These are phyloP conservation scores for Amanita pseudoporphyria DNA, from an alignment of 768 basidiomycete genomes.

Conservation along the genomic window DNA sequence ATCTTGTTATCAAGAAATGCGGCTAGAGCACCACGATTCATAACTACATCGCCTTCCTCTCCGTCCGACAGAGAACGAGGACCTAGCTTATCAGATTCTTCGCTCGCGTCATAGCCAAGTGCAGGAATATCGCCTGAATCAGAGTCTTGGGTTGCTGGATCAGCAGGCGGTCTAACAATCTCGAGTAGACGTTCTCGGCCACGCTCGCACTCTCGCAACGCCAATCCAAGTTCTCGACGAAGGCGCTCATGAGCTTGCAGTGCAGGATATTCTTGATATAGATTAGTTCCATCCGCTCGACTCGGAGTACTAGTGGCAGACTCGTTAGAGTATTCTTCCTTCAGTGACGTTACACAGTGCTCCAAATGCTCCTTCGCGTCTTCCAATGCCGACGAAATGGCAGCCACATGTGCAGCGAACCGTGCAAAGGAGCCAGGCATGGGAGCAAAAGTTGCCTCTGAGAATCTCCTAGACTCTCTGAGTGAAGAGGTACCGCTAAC, in stretches of 20 bases:
- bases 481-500: neutral
- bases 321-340: constrained; percentile 20
- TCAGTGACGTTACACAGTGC: constrained; percentile 49
- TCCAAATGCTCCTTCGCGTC: constrained; percentile 64
- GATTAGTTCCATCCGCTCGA: neutral
- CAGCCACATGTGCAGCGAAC: constrained; percentile 66
- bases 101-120: constrained; percentile 43
- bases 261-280: constrained; percentile 33
- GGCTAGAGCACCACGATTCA: constrained; percentile 11
- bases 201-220: constrained; percentile 74
- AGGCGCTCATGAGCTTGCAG: constrained; percentile 68
- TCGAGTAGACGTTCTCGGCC: constrained; percentile 57
- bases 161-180: constrained; percentile 37
- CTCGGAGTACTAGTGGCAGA: neutral
- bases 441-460: constrained; percentile 49
- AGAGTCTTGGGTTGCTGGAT: constrained; percentile 16
- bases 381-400: constrained; percentile 56
- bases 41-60: constrained; percentile 12
- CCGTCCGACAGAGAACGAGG: constrained; percentile 28
- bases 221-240: constrained; percentile 67
- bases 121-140: constrained; percentile 31
- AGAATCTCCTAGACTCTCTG: constrained; percentile 1
- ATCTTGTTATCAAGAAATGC: constrained; percentile 15
- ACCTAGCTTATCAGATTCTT: constrained; percentile 44
- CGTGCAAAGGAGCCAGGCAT: constrained; percentile 58